Evolutionary conservation across 345 rosid species (phyloP).

Genomic region (Salix brachista): DNA sequence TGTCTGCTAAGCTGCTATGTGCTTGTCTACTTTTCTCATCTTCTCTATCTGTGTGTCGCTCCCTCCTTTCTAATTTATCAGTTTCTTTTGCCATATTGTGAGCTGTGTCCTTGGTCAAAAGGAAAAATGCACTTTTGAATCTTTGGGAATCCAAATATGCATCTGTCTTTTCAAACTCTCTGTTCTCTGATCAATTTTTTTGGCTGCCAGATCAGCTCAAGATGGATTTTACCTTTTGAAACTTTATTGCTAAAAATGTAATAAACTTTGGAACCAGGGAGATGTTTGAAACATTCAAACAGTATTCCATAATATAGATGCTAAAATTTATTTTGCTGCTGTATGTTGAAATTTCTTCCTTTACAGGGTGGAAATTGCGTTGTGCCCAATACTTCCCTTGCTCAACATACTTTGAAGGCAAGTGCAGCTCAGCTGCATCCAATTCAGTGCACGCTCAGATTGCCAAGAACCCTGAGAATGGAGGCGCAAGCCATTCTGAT

Average conservation of each 20-base stretch:
- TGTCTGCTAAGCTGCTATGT: not conserved
- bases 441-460: conserved; percentile 44
- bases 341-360: not conserved
- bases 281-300: not conserved
- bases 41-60: not conserved
- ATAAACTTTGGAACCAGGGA: not conserved
- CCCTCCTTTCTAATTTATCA: not conserved
- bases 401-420: conserved; percentile 81
- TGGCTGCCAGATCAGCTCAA: not conserved
- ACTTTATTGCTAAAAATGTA: not conserved
- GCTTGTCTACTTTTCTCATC: not conserved
- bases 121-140: not conserved
- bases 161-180: not conserved
- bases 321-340: not conserved
- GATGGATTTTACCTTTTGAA: not conserved
- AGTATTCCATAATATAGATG: not conserved
- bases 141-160: not conserved
- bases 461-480: conserved; percentile 47
- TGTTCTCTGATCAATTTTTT: not conserved
- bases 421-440: conserved; percentile 50
- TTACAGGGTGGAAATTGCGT: conserved; percentile 79
- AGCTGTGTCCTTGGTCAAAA: not conserved
- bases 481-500: conserved; percentile 38
- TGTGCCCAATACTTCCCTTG: conserved; percentile 68
- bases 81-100: not conserved